Evolutionary conservation across 495 filamentous ascomycete species (phyloP).

Genomic region (Aspergillus wentii): DNA sequence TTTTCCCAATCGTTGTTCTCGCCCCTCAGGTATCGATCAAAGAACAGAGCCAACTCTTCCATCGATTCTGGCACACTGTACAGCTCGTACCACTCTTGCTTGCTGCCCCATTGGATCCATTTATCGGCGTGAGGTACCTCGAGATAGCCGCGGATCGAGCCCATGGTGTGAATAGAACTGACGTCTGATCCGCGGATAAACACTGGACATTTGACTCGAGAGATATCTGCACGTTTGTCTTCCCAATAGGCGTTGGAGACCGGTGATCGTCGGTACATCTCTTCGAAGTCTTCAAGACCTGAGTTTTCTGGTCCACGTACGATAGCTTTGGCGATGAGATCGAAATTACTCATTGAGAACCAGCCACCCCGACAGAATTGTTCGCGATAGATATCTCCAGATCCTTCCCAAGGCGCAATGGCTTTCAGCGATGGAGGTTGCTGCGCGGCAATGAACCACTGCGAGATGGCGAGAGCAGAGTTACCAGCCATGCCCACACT

Average conservation of each 20-base stretch:
- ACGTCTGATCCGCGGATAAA: conserved; percentile 25
- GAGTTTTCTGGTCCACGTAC: conserved; percentile 17
- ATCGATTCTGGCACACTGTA: conserved; percentile 16
- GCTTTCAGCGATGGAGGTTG: conserved; percentile 36
- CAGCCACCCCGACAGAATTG: conserved; percentile 29
- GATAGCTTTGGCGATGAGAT: conserved; percentile 24
- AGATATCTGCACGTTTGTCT: conserved; percentile 21
- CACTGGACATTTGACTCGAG: conserved; percentile 16
- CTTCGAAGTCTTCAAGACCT: conserved; percentile 24
- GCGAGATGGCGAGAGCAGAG: conserved; percentile 28
- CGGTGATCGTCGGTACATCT: conserved; percentile 23
- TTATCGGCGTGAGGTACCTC: conserved; percentile 20
- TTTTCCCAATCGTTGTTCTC: conserved; percentile 37
- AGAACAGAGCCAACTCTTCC: conserved; percentile 29
- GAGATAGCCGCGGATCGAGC: conserved; percentile 30
- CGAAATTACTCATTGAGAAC: conserved; percentile 21
- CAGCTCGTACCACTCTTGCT: conserved; percentile 40
- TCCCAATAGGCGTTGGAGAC: conserved; percentile 21
- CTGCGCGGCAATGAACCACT: conserved; percentile 36
- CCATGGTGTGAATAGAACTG: conserved; percentile 30
- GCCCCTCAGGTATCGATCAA: conserved; percentile 34
- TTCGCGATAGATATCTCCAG: conserved; percentile 40
- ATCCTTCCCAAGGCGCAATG: conserved; percentile 45
- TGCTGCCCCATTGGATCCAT: conserved; percentile 25
- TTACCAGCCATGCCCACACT: conserved; percentile 42